A percentile compares a stretch with the other conserved stretches of the same genome.
phyloP scores from a whole-genome alignment of 1,284 basidiomycete species.

The Cutaneotrichosporon sp. region DNA sequence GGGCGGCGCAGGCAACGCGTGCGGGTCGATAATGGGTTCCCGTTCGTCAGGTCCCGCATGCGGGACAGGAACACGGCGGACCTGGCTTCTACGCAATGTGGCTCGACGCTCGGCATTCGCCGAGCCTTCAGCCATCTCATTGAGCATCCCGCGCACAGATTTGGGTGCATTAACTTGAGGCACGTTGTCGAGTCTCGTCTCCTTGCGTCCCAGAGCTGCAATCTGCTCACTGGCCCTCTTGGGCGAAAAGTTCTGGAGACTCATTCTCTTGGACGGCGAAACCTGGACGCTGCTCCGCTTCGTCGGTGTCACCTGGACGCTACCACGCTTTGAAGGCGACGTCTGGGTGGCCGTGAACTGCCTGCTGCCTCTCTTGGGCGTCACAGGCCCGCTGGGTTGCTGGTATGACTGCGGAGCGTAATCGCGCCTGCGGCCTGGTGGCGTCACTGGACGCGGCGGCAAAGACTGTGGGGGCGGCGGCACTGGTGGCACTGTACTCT shows the following conservation, averaged over 20 bases:
- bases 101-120: conserved; percentile 4
- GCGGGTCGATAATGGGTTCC: conserved; percentile 1
- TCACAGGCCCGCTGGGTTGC: not conserved
- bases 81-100: conserved; percentile 4
- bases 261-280: no score
- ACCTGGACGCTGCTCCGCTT: no score
- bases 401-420: not conserved
- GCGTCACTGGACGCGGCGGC: not conserved
- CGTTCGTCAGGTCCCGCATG: not conserved
- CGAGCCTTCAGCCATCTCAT: conserved; percentile 11
- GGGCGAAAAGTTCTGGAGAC: no score
- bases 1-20: conserved; percentile 1
- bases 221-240: not conserved
- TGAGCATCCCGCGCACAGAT: conserved; percentile 10
- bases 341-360: no score
- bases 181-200: not conserved
- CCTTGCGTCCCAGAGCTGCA: not conserved
- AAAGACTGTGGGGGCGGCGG: not conserved
- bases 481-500: not conserved
- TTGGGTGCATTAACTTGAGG: conserved; percentile 6
- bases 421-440: not conserved
- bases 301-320: no score
- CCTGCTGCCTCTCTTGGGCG: no score
- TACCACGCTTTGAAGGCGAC: no score
- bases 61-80: conserved; percentile 10